Percentiles rank a stretch among this genome's conserved stretches.
phyloP scores from a whole-genome alignment of 2,329 filamentous ascomycete species.

The Apiospora hydei region DNA sequence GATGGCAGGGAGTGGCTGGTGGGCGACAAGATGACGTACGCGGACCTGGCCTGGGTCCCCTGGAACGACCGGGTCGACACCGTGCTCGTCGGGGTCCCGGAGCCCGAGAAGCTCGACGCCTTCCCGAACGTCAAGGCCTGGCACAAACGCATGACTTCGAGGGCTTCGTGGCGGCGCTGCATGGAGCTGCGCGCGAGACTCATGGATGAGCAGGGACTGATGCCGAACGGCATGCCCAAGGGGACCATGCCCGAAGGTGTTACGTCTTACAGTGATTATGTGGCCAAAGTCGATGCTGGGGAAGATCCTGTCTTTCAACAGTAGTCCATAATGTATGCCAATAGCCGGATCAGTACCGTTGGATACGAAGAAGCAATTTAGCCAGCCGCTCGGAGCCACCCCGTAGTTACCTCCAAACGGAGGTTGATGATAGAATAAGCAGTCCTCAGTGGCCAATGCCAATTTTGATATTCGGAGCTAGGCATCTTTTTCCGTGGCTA shows the following conservation, averaged over 20 bases:
- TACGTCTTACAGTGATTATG: no score
- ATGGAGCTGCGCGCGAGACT: constrained; percentile 28
- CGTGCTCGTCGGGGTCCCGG: constrained; percentile 15
- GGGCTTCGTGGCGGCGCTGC: constrained; percentile 29
- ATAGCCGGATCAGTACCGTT: no score
- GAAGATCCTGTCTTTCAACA: no score
- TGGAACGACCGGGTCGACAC: constrained; percentile 31
- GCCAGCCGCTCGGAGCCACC: no score
- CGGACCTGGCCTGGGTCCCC: constrained; percentile 34
- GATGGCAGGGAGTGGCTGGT: constrained; percentile 47
- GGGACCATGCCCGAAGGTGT: background rate
- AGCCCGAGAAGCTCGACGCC: constrained; percentile 27
- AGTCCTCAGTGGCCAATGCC: no score
- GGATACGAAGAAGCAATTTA: no score
- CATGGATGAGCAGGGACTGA: constrained; percentile 33
- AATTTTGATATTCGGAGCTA: background rate
- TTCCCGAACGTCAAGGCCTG: constrained; percentile 32
- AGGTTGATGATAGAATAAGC: no score
- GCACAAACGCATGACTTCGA: constrained; percentile 33
- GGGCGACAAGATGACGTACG: constrained; percentile 47
- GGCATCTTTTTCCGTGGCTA: background rate
- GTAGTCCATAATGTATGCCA: no score
- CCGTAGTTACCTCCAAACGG: no score
- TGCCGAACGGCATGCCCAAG: background rate
- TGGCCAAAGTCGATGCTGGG: no score